A percentile compares a stretch with the other conserved stretches of the same genome.
Evolutionary conservation across 768 basidiomycete genomes (phyloP).

Genomic region (Agaricus sinodeliciosus): DNA sequence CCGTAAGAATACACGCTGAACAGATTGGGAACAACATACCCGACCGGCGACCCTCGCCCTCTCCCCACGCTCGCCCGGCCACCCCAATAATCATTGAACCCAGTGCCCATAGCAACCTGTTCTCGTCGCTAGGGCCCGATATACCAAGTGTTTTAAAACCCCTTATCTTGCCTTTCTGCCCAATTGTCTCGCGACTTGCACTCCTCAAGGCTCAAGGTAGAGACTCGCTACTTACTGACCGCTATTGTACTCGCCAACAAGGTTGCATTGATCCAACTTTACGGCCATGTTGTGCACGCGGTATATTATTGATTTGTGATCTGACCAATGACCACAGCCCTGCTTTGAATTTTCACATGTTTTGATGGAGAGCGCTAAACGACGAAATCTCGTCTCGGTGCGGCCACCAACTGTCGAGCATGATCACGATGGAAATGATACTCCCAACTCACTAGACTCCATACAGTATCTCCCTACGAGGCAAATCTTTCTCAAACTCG

Average conservation of each 20-base stretch:
- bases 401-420: neutral
- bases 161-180: too few species aligned
- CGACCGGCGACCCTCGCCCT: neutral
- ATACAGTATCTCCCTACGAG: too few species aligned
- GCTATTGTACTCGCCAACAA: too few species aligned
- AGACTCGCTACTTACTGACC: too few species aligned
- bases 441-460: too few species aligned
- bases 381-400: neutral
- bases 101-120: constrained; percentile 11
- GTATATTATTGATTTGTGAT: constrained; percentile 8
- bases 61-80: neutral
- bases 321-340: neutral
- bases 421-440: too few species aligned
- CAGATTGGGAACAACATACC: constrained; percentile 9
- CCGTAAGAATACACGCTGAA: constrained; percentile 11
- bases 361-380: neutral
- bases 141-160: too few species aligned
- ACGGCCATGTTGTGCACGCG: constrained; percentile 6
- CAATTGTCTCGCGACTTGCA: too few species aligned
- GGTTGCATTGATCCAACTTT: neutral
- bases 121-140: constrained; percentile 1
- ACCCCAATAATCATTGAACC: constrained; percentile 1
- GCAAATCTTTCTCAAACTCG: too few species aligned
- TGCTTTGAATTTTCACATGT: neutral
- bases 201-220: too few species aligned